These are phyloP conservation scores for Casuarina glauca DNA, from an alignment of 306 rosid species.

Conservation along the genomic window DNA sequence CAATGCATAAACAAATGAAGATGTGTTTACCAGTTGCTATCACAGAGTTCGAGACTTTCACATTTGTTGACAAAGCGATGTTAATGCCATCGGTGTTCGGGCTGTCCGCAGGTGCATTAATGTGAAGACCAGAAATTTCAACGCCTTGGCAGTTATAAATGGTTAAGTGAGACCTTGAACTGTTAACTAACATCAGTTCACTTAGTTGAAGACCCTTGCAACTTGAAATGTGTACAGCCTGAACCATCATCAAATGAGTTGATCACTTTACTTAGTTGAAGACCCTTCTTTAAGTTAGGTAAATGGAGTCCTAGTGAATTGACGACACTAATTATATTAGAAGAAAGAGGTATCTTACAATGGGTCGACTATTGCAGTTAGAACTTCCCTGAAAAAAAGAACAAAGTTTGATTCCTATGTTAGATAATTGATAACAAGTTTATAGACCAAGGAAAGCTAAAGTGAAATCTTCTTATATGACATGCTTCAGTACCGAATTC, in stretches of 20 bases:
- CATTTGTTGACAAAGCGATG: constrained; percentile 25
- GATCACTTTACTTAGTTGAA: not conserved
- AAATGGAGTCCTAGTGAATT: too few relatives aligned
- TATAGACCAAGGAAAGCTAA: not conserved
- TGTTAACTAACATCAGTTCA: constrained; percentile 18
- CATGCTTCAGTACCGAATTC: constrained; percentile 19
- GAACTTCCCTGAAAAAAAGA: not conserved
- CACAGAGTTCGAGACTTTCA: constrained; percentile 20
- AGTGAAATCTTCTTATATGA: not conserved
- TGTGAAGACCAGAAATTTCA: constrained; percentile 11
- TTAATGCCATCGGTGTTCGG: constrained; percentile 66
- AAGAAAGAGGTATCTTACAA: not conserved
- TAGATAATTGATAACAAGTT: not conserved
- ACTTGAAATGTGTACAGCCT: too few relatives aligned
- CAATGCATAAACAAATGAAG: too few relatives aligned
- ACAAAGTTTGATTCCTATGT: not conserved
- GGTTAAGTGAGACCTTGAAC: constrained; percentile 41
- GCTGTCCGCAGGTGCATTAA: constrained; percentile 44
- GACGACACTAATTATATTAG: too few relatives aligned
- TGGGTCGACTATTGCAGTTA: not conserved
- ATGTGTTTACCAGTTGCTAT: too few relatives aligned
- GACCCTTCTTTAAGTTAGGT: constrained; percentile 26
- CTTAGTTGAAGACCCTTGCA: constrained; percentile 34
- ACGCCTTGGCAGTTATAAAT: constrained; percentile 12
- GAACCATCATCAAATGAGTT: too few relatives aligned